Evolutionary conservation across 345 rosid genomes (phyloP).

Genomic region (Streptanthus diversifolius): DNA sequence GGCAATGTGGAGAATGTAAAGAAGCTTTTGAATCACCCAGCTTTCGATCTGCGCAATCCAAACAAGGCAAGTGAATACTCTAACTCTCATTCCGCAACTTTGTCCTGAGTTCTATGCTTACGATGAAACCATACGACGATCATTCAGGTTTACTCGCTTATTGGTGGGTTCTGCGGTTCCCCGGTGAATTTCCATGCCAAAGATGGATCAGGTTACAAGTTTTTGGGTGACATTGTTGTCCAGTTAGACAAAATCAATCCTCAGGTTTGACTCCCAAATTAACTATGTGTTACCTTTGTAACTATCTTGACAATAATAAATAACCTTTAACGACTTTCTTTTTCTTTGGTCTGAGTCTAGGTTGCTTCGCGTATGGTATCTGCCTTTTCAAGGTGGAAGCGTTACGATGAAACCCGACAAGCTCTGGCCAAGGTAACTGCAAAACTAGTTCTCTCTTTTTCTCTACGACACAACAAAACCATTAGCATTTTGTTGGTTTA

Average conservation of each 20-base stretch:
- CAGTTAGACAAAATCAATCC: conserved; percentile 92
- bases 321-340: background rate
- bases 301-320: background rate
- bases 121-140: background rate
- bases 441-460: background rate
- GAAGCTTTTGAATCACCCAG: conserved; percentile 72
- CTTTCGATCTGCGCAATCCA: conserved; percentile 87
- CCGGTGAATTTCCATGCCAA: conserved; percentile 92
- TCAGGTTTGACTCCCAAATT: conserved; percentile 46
- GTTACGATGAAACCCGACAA: conserved; percentile 80
- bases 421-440: conserved; percentile 71
- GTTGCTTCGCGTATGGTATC: conserved; percentile 96
- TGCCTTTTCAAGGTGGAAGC: conserved; percentile 97
- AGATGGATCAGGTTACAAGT: conserved; percentile 94
- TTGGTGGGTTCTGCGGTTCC: conserved; percentile 81
- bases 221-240: conserved; percentile 84
- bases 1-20: conserved; percentile 80
- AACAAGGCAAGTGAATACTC: conserved; percentile 60
- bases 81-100: background rate
- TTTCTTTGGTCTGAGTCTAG: conserved; percentile 33
- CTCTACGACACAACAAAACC: background rate
- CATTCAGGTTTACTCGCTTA: conserved; percentile 71
- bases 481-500: background rate
- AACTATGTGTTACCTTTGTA: background rate
- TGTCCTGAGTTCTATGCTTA: background rate